These are phyloP conservation scores for Chrysoporthe deuterocubensis DNA, from an alignment of 2,329 filamentous ascomycete genomes.

Conservation along the genomic window DNA sequence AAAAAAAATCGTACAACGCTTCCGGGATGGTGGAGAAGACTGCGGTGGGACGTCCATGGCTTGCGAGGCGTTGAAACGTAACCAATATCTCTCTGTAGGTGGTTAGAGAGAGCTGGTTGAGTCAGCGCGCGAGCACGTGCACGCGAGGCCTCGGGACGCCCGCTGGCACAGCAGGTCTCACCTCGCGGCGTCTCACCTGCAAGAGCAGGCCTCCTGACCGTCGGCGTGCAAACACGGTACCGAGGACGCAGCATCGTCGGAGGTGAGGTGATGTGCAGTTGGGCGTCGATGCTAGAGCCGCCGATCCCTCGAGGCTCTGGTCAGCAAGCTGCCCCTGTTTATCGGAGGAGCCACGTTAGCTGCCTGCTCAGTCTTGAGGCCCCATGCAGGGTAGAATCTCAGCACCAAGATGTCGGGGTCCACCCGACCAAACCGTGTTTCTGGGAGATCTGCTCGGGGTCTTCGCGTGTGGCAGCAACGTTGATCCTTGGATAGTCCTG, in stretches of 20 bases:
- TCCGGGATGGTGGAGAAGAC: background rate
- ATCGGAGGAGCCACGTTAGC: background rate
- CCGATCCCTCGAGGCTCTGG: background rate
- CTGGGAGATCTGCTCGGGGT: background rate
- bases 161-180: background rate
- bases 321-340: background rate
- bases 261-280: background rate
- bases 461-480: background rate
- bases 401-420: background rate
- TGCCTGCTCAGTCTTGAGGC: background rate
- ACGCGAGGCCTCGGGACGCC: background rate
- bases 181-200: background rate
- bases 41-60: background rate
- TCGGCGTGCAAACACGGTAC: too few species aligned
- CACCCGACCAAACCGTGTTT: background rate
- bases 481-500: background rate
- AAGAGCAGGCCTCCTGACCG: background rate
- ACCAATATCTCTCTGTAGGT: background rate
- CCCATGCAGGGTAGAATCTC: background rate
- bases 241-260: too few species aligned
- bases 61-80: constrained; percentile 9
- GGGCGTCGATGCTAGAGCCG: background rate
- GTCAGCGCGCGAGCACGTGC: constrained; percentile 2
- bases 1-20: constrained; percentile 1
- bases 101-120: background rate